Conservation (phyloP, 2,329 filamentous ascomycete genomes). For the Alternaria dauci region DNA sequence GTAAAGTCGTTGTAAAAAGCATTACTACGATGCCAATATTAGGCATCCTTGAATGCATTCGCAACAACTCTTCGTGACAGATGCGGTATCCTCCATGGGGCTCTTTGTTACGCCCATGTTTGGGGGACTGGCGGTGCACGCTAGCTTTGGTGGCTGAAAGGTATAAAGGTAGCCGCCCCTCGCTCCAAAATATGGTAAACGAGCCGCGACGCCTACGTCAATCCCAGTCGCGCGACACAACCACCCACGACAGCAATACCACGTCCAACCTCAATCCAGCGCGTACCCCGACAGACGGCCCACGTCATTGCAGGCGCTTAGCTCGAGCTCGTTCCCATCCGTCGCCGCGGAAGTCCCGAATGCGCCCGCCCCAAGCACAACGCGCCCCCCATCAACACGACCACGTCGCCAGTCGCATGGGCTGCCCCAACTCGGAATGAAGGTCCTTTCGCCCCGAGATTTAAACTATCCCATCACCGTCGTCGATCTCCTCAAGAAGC, state of each 20-base stretch:
- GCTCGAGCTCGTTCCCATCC: neutral
- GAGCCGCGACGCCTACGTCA: constrained; percentile 30
- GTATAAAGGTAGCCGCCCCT: constrained; percentile 20
- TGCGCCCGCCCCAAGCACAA: constrained; percentile 43
- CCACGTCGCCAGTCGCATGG: constrained; percentile 39
- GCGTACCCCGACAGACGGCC: neutral
- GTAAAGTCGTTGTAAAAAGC: neutral
- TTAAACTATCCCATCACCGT: constrained; percentile 95
- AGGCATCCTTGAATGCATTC: neutral
- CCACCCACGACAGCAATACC: neutral
- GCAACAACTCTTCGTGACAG: neutral
- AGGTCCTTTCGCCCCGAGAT: constrained; percentile 58
- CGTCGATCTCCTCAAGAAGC: constrained; percentile 79
- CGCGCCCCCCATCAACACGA: constrained; percentile 32
- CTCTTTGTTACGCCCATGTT: constrained; percentile 11
- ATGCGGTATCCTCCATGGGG: neutral
- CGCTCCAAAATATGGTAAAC: constrained; percentile 12
- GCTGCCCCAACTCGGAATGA: constrained; percentile 53
- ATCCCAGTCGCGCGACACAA: constrained; percentile 17
- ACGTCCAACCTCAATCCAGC: neutral
- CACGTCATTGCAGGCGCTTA: neutral
- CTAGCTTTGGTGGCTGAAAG: constrained; percentile 17
- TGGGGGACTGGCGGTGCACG: constrained; percentile 13
- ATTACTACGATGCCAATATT: neutral
- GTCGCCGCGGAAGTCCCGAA: constrained; percentile 34